Evolutionary conservation across 2,329 filamentous ascomycete genomes (phyloP), one percentile per base, ranked within the genome.

Genomic region (Paecilomyces dactylethromorphus): DNA sequence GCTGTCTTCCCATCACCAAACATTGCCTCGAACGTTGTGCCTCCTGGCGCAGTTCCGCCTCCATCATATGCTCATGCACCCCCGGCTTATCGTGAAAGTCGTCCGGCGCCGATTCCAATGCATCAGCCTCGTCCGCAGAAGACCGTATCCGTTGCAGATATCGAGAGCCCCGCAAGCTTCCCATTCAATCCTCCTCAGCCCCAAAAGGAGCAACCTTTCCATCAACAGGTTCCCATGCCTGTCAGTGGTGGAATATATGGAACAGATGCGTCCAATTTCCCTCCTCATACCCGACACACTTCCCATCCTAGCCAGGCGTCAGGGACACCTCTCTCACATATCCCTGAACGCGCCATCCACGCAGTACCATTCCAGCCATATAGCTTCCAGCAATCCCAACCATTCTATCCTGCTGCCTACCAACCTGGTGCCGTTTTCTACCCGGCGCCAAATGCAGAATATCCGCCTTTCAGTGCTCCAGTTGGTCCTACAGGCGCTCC

Each of bases 61-160:
- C 62, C 68, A 59, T 57, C 69, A 55, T 83, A 81, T 60, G 78
- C 80, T 52, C 80, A 82, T 26, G 81, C 82, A 63, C 81, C 82
- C 63, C 82, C 82, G 8, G 73, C 80, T 0, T 84, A 80, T 70
- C 81, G 82, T 55, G 85, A 87, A 70, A 85, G 83, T 64, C 85
- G 84, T 65, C 81, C 82, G 52, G 79, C 78, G 18, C 81, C 82
- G 50, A 82, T 87, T 18, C 84, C 91, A 0, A 96, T 97, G 87
- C 91, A 97, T 71, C 94, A 97, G 72, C 94, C 94, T 59, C 88
- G 91, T 56, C 93, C 94, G 8, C 92, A 97, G 74, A 97, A 97
- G 80, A 83, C 92, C 5, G 91, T 97, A 32, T 97, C 92, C 10
- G 87, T 97, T 59, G 90, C 91, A 59, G 92, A 91, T 67, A 96